phyloP scores from a whole-genome alignment of 352 stramenopile genomes.

The Phytophthora lateralis region DNA sequence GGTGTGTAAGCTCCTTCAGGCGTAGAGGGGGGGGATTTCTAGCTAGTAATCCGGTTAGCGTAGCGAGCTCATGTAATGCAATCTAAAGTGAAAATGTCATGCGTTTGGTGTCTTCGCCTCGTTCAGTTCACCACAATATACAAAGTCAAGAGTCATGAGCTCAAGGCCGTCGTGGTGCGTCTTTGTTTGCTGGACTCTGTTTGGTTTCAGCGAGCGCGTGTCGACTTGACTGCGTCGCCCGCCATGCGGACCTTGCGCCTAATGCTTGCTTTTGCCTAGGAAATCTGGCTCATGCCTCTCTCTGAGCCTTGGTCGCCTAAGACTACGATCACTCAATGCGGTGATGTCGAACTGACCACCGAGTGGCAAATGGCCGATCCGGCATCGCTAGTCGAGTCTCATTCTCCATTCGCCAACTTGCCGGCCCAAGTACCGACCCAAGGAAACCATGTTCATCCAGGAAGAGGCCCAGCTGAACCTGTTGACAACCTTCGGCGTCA shows the following conservation, averaged over 20 bases:
- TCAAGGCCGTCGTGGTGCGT: no score
- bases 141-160: no score
- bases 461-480: conserved; percentile 16
- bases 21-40: conserved; percentile 6
- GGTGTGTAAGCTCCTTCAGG: conserved; percentile 37
- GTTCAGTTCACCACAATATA: not conserved
- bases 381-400: conserved; percentile 5
- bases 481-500: conserved; percentile 39
- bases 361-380: conserved; percentile 4
- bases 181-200: not conserved
- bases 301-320: conserved; percentile 2
- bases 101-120: conserved; percentile 1
- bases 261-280: not conserved
- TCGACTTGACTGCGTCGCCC: conserved; percentile 5
- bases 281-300: conserved; percentile 6
- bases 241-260: conserved; percentile 1
- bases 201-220: conserved; percentile 15
- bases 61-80: conserved; percentile 21
- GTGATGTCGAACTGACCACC: conserved; percentile 22
- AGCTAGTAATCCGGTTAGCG: conserved; percentile 25
- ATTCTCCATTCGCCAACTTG: conserved; percentile 15
- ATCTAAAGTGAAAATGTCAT: conserved; percentile 15
- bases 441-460: conserved; percentile 16
- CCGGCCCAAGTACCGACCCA: conserved; percentile 5
- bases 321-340: not conserved